Conservation (phyloP, 257 asterid species). For the Echium plantagineum region DNA sequence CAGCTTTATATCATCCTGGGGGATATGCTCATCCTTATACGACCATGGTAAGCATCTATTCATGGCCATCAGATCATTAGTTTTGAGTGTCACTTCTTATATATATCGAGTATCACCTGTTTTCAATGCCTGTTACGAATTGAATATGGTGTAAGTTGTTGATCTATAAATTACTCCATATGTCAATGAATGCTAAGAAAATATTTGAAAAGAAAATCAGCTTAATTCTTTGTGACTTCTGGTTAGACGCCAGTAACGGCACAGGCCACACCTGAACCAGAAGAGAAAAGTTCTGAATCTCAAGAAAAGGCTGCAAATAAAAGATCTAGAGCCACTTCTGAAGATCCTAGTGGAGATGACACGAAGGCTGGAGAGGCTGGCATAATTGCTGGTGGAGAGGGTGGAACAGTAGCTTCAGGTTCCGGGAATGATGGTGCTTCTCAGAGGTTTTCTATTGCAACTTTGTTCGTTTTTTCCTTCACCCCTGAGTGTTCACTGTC, state of each 20-base stretch:
- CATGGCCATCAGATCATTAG: background rate
- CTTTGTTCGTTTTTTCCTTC: background rate
- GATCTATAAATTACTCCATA: no score
- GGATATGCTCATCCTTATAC: constrained; percentile 90
- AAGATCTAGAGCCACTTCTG: constrained; percentile 42
- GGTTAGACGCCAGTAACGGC: constrained; percentile 34
- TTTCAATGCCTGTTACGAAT: background rate
- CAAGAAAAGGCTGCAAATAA: constrained; percentile 49
- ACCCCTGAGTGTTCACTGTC: no score
- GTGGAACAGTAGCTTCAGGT: constrained; percentile 59
- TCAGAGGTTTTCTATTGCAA: constrained; percentile 42
- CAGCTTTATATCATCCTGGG: constrained; percentile 80
- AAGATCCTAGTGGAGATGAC: constrained; percentile 30
- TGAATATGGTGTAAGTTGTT: background rate
- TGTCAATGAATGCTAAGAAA: background rate
- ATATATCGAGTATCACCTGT: background rate
- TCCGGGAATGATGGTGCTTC: constrained; percentile 86
- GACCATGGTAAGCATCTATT: constrained; percentile 41
- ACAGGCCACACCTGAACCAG: constrained; percentile 46
- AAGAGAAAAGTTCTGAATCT: constrained; percentile 50
- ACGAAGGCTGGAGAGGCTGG: constrained; percentile 33
- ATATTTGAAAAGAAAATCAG: background rate
- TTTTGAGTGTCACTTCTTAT: background rate
- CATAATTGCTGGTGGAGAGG: constrained; percentile 40
- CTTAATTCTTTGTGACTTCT: constrained; percentile 6